phyloP scores from a whole-genome alignment of 768 basidiomycete genomes.

The Paxillus involutus region DNA sequence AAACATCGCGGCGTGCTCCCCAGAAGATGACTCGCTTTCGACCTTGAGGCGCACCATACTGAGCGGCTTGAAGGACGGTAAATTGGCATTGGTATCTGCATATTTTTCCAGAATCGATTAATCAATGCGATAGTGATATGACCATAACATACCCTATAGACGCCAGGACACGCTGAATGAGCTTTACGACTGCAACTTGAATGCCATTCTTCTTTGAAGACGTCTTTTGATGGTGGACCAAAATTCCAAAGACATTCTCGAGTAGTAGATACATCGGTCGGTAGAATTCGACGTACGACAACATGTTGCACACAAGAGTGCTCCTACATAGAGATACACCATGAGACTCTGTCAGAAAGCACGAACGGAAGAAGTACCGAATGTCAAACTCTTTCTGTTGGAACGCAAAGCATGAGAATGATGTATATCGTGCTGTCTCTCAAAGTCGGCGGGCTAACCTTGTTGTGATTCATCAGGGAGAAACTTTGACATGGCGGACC shows the following conservation, averaged over 20 bases:
- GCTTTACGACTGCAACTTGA: slow-evolving; percentile 62
- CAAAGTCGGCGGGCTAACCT: slow-evolving; percentile 36
- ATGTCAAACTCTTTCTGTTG: slow-evolving; percentile 57
- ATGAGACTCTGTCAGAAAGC: background rate
- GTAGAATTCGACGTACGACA: slow-evolving; percentile 67
- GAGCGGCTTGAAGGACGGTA: slow-evolving; percentile 65
- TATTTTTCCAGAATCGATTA: background rate
- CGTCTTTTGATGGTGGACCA: slow-evolving; percentile 50
- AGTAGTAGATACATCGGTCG: slow-evolving; percentile 62
- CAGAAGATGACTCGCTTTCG: slow-evolving; percentile 68
- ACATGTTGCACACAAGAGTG: slow-evolving; percentile 67
- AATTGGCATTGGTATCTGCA: slow-evolving; percentile 61
- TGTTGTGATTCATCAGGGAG: slow-evolving; percentile 59
- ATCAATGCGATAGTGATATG: background rate
- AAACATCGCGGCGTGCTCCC: slow-evolving; percentile 57
- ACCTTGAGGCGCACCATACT: slow-evolving; percentile 72
- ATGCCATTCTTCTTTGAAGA: slow-evolving; percentile 38
- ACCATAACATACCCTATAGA: slow-evolving; percentile 58
- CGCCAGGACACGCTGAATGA: slow-evolving; percentile 57
- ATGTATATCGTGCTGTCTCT: background rate
- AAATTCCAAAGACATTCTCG: slow-evolving; percentile 70
- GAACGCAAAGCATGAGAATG: slow-evolving; percentile 1
- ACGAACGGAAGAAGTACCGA: slow-evolving; percentile 36
- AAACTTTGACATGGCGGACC: slow-evolving; percentile 81
- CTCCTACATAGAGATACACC: slow-evolving; percentile 37